A percentile compares a stretch with the other conserved stretches of the same genome.
phyloP scores from a whole-genome alignment of 768 basidiomycete species.

The Termitomyces sp. region DNA sequence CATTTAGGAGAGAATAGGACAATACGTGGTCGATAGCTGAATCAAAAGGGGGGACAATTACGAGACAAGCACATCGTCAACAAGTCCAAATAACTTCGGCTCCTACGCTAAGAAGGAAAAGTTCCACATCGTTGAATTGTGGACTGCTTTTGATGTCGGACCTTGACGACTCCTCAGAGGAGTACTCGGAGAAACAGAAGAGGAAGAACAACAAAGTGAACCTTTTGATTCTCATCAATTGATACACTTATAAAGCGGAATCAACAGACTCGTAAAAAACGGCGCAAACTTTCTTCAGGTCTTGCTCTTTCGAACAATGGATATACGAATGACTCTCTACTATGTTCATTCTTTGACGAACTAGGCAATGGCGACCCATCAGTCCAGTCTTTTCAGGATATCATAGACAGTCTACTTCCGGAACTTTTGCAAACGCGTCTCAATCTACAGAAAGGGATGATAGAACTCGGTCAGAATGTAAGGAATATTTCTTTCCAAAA shows the following conservation, averaged over 20 bases:
- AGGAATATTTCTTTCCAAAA: neutral
- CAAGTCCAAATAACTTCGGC: neutral
- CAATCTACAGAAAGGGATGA: constrained; percentile 15
- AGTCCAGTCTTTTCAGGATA: constrained; percentile 26
- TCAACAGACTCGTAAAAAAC: constrained; percentile 14
- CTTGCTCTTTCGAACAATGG: neutral
- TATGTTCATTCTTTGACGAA: constrained; percentile 19
- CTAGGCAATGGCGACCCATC: constrained; percentile 14
- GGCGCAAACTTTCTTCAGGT: constrained; percentile 15
- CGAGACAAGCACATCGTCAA: neutral
- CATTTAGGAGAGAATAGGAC: too few species aligned
- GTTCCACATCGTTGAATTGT: neutral
- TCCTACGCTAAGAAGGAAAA: neutral
- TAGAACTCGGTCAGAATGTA: constrained; percentile 26
- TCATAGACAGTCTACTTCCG: constrained; percentile 27
- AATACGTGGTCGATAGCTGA: too few species aligned
- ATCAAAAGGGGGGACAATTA: too few species aligned
- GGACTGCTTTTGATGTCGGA: neutral
- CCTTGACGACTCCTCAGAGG: constrained; percentile 11
- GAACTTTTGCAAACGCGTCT: constrained; percentile 25
- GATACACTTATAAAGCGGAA: neutral
- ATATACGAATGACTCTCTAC: neutral
- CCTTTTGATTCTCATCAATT: neutral
- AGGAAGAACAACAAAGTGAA: constrained; percentile 10
- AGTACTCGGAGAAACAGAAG: constrained; percentile 6